Evolutionary conservation across 192 early-diverging fungal genomes (phyloP), one percentile per base, ranked within the genome.

Genomic region (Polychytrium aggregatum): DNA sequence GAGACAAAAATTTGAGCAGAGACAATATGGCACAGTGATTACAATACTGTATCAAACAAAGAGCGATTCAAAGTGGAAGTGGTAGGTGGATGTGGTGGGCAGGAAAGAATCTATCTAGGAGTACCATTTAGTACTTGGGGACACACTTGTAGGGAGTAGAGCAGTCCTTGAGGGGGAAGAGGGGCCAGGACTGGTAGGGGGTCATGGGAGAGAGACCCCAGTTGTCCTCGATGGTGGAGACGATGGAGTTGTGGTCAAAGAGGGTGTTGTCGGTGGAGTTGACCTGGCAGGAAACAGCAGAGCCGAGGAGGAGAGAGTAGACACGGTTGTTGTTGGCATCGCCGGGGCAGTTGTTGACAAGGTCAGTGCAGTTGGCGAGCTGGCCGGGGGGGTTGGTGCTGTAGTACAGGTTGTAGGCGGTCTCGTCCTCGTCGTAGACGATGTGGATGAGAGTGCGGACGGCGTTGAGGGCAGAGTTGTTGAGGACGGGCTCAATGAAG

Each of bases 241-340:
- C 46, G 10, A 68, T 37, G 10, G 74, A 78, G 63, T 78, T 84
- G 50, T 86, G 83, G 20, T 67, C 70, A 50, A 84, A 86, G 33
- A 37, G 53, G 17, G 80, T 78, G 37, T 33, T 52, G 62, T 86
- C 83, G n/a, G n/a, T n/a, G n/a, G n/a, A n/a, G n/a, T n/a, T n/a
- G n/a, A n/a, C n/a, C n/a, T 47, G 33, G 27, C 45, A 47, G 33
- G 45, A 47, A 47, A 47, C 45, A 25, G 45, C 45, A 28, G 34
- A 50, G 22, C 34, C 48, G 37, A 50, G 48, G 8, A 50, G 22
- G 13, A 50, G 35, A 20, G 35, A 21, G 35, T 50, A 50, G 8
- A 50, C 48, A 17, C 14, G 17, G 48, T 50, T 50, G 48, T 50
- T 50, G 13, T 33, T 50, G 22, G 31, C 39, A 20, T 47, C 45